Conservation (phyloP, 2,329 filamentous ascomycete species). For the Escovopsis sp. region DNA sequence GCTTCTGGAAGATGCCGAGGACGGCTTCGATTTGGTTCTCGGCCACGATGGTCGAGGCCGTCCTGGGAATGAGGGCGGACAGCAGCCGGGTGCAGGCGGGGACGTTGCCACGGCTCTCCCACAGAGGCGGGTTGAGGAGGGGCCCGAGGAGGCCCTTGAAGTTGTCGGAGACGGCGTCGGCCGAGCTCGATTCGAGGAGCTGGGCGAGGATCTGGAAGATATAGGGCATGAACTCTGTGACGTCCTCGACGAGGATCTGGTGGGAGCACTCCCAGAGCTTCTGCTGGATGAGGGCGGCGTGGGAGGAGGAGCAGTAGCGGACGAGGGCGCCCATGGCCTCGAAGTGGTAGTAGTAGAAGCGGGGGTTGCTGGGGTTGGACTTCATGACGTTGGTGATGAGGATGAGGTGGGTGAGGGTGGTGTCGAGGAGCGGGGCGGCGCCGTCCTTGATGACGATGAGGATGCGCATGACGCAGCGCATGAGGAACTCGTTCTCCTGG, state of each 20-base stretch:
- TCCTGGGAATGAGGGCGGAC: slow-evolving; percentile 67
- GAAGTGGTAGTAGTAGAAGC: slow-evolving; percentile 98
- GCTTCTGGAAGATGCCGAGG: slow-evolving; percentile 89
- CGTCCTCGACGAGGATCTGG: slow-evolving; percentile 61
- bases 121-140: slow-evolving; percentile 65
- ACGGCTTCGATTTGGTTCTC: slow-evolving; percentile 76
- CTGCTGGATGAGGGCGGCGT: slow-evolving; percentile 61
- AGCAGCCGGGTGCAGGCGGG: slow-evolving; percentile 79
- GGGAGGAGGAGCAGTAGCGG: slow-evolving; percentile 44
- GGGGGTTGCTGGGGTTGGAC: slow-evolving; percentile 88
- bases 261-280: slow-evolving; percentile 75
- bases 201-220: slow-evolving; percentile 91
- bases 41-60: slow-evolving; percentile 53
- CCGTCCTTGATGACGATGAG: slow-evolving; percentile 85
- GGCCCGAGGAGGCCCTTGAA: slow-evolving; percentile 68
- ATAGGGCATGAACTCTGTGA: slow-evolving; percentile 86
- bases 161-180: slow-evolving; percentile 60
- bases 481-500: slow-evolving; percentile 96
- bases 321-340: slow-evolving; percentile 86
- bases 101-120: slow-evolving; percentile 87
- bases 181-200: slow-evolving; percentile 72
- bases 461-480: slow-evolving; percentile 97
- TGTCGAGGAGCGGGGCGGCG: slow-evolving; percentile 57
- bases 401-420: slow-evolving; percentile 69
- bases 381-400: slow-evolving; percentile 85